A percentile compares a stretch with the other conserved stretches of the same genome.
Conservation (phyloP, 1,139 yeast species). For the Diutina neorugosa region DNA sequence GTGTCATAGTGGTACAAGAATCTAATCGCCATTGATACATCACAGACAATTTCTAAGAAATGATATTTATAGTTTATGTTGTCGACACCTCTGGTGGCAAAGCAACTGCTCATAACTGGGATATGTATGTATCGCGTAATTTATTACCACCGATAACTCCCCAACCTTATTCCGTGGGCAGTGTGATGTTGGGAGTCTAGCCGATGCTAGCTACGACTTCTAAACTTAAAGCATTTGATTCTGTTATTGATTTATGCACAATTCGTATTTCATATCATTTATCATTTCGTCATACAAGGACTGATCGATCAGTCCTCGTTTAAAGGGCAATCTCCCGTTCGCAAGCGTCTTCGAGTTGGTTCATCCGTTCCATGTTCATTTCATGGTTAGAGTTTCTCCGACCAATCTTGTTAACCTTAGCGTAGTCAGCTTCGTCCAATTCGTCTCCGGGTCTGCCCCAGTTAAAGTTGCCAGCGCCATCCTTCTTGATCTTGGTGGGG, state of each 20-base stretch:
- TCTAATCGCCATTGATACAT: too few species aligned
- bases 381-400: constrained; percentile 33
- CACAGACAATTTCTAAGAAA: too few species aligned
- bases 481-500: constrained; percentile 51
- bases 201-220: too few species aligned
- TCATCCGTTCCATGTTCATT: constrained; percentile 7
- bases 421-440: constrained; percentile 25
- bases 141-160: too few species aligned
- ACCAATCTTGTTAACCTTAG: constrained; percentile 15
- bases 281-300: not conserved
- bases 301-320: not conserved
- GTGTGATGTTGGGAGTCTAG: too few species aligned
- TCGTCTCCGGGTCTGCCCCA: constrained; percentile 71
- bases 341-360: constrained; percentile 6
- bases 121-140: too few species aligned
- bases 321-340: constrained; percentile 4
- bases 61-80: too few species aligned
- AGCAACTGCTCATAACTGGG: too few species aligned
- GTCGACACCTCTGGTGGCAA: too few species aligned
- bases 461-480: constrained; percentile 73
- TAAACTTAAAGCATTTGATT: too few species aligned
- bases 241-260: not conserved
- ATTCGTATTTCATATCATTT: not conserved
- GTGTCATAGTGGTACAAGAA: too few species aligned
- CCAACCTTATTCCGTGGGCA: too few species aligned